Conservation (phyloP, 2,329 filamentous ascomycete species). For the Cercospora sesami region DNA sequence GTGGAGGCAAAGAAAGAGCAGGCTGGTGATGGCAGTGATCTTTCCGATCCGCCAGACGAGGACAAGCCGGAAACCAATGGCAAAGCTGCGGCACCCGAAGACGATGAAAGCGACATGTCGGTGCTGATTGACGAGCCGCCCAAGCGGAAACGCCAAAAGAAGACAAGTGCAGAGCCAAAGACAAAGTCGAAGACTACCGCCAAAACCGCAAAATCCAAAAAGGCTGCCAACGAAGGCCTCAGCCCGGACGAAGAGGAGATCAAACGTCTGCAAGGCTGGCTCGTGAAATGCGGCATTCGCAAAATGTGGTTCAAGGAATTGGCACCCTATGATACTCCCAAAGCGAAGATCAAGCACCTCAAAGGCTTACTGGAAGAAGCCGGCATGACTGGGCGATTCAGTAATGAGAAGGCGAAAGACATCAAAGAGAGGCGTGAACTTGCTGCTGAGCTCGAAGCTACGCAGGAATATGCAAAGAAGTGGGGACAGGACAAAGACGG, state of each 20-base stretch:
- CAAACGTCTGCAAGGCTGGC: constrained; percentile 81
- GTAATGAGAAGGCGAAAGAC: constrained; percentile 75
- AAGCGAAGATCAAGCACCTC: constrained; percentile 80
- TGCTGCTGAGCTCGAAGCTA: constrained; percentile 76
- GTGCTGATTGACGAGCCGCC: constrained; percentile 75
- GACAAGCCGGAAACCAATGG: constrained; percentile 22
- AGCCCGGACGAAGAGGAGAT: constrained; percentile 74
- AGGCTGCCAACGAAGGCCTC: constrained; percentile 39
- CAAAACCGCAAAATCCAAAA: constrained; percentile 35
- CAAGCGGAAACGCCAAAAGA: constrained; percentile 55
- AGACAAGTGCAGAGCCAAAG: constrained; percentile 36
- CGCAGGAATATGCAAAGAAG: constrained; percentile 74
- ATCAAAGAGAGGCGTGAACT: constrained; percentile 89
- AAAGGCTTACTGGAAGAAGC: constrained; percentile 74
- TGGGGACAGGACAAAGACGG: constrained; percentile 61
- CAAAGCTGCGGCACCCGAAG: constrained; percentile 21
- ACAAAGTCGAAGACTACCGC: constrained; percentile 46
- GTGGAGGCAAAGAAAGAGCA: constrained; percentile 15
- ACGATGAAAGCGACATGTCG: constrained; percentile 64
- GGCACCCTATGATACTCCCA: constrained; percentile 69
- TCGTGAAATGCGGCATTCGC: constrained; percentile 85
- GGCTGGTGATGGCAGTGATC: constrained; percentile 23
- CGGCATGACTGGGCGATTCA: constrained; percentile 89
- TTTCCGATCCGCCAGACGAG: constrained; percentile 27
- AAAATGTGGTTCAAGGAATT: constrained; percentile 90